Evolutionary conservation across 345 rosid genomes (phyloP), one percentile per base, ranked within the genome.

Genomic region (Trapa bicornis): DNA sequence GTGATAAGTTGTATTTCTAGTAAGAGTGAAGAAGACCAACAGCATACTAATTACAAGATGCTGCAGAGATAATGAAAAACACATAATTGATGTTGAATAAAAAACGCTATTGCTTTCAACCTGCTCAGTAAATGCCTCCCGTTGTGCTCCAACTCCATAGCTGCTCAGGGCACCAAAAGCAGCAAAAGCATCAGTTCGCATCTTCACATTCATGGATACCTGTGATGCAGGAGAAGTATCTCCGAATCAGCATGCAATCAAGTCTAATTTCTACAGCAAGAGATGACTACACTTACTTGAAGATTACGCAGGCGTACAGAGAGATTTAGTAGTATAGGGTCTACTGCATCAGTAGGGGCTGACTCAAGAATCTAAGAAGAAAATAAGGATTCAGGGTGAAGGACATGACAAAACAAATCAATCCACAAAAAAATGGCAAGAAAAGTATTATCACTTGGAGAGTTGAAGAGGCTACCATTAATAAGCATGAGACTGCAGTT

Each of bases 121-220:
- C 97, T 93, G 98, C 78, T 93, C 98, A 47, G 90, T 82, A 76
- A 93, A 93, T 67, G 85, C 80, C 69, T 90, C 94, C 15, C 47
- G 85, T 47, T 85, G 89, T 67, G 80, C 80, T 68, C 86, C 92
- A 77, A 57, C 78, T 70, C 85, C 97, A 75, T 77, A 93, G 68
- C 80, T 86, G 82, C 92, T 83, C 69, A 93, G 78, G 38, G 83
- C 83, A 74, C 98, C 98, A 82, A 93, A 87, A 70, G 98, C 94
- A 70, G 90, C 78, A 76, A 93, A 88, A 37, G 98, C 92, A 70
- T 81, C 83, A 70, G 86, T 84, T 78, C 96, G 86, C 88, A 93
- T 90, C 81, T 88, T 87, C 38, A 77, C 80, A 72, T 90, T 87
- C 90, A 85, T 83, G 79, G 83, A 79, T 67, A 78, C 71, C 97